Conservation (phyloP, 805 yeast species). For the Saccharomycopsis guyanensis region DNA sequence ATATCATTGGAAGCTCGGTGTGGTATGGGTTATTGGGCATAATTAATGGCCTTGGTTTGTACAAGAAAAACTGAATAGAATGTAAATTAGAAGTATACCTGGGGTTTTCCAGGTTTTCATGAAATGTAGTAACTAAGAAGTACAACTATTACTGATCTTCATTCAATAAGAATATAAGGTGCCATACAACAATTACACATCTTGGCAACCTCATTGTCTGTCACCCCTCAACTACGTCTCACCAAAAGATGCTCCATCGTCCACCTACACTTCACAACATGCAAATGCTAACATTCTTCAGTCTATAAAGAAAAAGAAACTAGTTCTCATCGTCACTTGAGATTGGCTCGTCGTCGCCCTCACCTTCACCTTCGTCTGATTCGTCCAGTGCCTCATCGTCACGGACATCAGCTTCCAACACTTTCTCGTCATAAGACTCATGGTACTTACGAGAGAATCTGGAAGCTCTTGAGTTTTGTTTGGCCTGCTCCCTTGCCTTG, state of each 20-base stretch:
- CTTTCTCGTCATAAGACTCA: constrained; percentile 23
- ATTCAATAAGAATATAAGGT: too few relatives aligned
- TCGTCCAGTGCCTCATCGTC: constrained; percentile 61
- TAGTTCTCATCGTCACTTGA: too few relatives aligned
- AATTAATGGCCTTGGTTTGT: not conserved
- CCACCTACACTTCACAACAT: too few relatives aligned
- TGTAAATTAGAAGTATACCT: not conserved
- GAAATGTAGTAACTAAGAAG: too few relatives aligned
- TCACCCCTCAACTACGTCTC: too few relatives aligned
- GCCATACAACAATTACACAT: too few relatives aligned
- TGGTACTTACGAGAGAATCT: constrained; percentile 68
- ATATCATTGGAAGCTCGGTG: not conserved
- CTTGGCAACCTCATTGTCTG: too few relatives aligned
- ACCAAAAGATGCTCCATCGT: too few relatives aligned
- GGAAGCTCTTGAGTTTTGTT: constrained; percentile 49
- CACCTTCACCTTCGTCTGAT: constrained; percentile 51
- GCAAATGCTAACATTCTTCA: too few relatives aligned
- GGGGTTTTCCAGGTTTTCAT: too few relatives aligned
- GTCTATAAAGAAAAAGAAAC: too few relatives aligned
- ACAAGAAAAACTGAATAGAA: not conserved
- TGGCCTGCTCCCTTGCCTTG: constrained; percentile 52
- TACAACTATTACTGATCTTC: too few relatives aligned
- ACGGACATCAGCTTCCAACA: constrained; percentile 48
- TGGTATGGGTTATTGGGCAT: not conserved
- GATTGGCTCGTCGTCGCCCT: constrained; percentile 33